Evolutionary conservation across 208 protist species (phyloP).

Genomic region (Crithidia fasciculata): DNA sequence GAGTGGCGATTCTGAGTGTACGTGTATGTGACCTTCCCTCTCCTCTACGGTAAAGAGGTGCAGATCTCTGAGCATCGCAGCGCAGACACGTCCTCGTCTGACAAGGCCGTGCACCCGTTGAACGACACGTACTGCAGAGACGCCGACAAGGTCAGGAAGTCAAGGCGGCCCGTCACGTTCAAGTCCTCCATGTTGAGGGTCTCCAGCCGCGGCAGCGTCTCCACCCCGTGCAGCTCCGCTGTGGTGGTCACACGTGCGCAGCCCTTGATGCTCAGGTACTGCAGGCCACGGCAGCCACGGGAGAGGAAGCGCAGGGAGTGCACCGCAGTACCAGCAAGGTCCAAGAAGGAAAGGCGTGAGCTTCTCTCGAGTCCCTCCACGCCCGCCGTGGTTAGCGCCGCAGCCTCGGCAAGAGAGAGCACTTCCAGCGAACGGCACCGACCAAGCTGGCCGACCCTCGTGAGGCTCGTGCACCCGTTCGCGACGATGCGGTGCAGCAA

Average conservation of each 20-base stretch:
- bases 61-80: constrained; percentile 10
- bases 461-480: constrained; percentile 34
- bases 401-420: constrained; percentile 41
- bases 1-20: too few relatives aligned
- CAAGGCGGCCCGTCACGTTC: constrained; percentile 9
- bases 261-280: constrained; percentile 40
- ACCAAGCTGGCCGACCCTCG: constrained; percentile 41
- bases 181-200: constrained; percentile 47
- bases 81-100: constrained; percentile 13
- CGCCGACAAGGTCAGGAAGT: constrained; percentile 27
- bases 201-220: constrained; percentile 42
- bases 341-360: constrained; percentile 41
- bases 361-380: constrained; percentile 44
- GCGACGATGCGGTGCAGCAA: constrained; percentile 43
- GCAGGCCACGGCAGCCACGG: constrained; percentile 34
- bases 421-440: constrained; percentile 33
- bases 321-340: constrained; percentile 49
- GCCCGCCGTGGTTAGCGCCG: constrained; percentile 34
- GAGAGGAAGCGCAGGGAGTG: constrained; percentile 35
- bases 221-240: constrained; percentile 42
- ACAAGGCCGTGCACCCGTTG: constrained; percentile 22
- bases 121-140: constrained; percentile 34
- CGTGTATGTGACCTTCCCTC: background rate
- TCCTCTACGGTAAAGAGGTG: constrained; percentile 7
- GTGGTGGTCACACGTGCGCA: constrained; percentile 26